Percentiles rank a stretch among this genome's conserved stretches.
Conservation (phyloP, 1,284 basidiomycete species). For the Cerrena zonata region DNA sequence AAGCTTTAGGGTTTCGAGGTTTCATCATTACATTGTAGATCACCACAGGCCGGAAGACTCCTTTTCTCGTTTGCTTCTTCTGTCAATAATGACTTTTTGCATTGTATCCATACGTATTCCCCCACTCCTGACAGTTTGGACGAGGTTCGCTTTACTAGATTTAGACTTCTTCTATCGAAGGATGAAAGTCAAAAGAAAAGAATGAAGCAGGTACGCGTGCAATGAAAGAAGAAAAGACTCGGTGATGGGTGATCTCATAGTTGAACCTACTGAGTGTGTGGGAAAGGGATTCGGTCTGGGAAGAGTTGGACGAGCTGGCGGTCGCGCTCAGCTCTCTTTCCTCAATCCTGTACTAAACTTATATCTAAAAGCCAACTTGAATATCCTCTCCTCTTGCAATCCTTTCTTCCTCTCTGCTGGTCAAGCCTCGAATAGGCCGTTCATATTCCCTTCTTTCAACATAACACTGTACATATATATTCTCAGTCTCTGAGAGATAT, state of each 20-base stretch:
- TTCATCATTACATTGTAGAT: neutral
- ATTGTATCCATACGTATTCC: slow-evolving; percentile 2
- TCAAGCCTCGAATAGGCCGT: slow-evolving; percentile 1
- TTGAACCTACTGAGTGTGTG: neutral
- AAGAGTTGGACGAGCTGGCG: neutral
- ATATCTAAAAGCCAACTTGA: slow-evolving; percentile 3
- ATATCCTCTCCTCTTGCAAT: neutral
- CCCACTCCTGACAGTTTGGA: neutral
- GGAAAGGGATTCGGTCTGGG: neutral
- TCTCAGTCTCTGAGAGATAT: neutral
- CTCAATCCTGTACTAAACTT: neutral
- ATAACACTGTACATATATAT: neutral
- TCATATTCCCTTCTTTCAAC: slow-evolving; percentile 1
- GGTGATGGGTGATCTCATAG: neutral
- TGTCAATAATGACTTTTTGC: slow-evolving; percentile 3
- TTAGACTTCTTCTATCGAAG: too few relatives aligned
- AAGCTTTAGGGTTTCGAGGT: neutral
- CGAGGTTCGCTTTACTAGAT: neutral
- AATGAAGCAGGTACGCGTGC: too few relatives aligned
- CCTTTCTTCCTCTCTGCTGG: slow-evolving; percentile 3
- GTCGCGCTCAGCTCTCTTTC: neutral
- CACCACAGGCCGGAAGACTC: neutral
- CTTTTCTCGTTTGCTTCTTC: slow-evolving; percentile 1
- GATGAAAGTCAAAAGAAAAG: too few relatives aligned
- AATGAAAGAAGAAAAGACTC: neutral